Evolutionary conservation across 208 protist genomes (phyloP).

Genomic region (Trichomonas vaginalis): DNA sequence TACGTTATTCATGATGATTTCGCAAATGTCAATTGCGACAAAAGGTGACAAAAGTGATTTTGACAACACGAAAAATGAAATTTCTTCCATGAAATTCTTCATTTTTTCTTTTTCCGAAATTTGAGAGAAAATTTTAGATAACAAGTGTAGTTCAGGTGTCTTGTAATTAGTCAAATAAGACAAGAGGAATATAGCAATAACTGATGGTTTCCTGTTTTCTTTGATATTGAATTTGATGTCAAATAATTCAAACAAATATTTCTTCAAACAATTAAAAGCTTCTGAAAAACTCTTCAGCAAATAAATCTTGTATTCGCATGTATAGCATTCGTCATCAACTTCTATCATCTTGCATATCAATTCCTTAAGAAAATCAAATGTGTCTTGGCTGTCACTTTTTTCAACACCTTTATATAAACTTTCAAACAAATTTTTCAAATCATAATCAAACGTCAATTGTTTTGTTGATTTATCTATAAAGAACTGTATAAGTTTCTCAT

Average conservation of each 20-base stretch:
- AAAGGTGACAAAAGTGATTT: background rate
- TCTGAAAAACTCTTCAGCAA: background rate
- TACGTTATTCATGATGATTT: background rate
- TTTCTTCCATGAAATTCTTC: background rate
- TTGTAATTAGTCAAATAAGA: background rate
- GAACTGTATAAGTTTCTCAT: too few relatives aligned
- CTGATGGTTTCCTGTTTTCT: background rate
- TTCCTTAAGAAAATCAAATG: too few relatives aligned
- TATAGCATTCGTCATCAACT: background rate
- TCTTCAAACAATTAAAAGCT: background rate
- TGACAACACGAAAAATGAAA: background rate
- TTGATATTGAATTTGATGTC: background rate
- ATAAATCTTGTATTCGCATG: background rate
- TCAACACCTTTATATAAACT: too few relatives aligned
- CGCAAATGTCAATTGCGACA: background rate
- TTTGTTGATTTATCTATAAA: too few relatives aligned
- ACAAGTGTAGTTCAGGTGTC: background rate
- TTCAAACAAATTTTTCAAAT: too few relatives aligned
- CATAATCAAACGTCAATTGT: too few relatives aligned
- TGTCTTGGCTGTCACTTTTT: too few relatives aligned
- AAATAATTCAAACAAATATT: background rate
- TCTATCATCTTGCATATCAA: too few relatives aligned
- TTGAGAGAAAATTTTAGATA: background rate
- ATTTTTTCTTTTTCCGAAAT: background rate
- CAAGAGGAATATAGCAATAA: background rate